Evolutionary conservation across 2,329 filamentous ascomycete species (phyloP).

Genomic region (Pezicula radicicola): DNA sequence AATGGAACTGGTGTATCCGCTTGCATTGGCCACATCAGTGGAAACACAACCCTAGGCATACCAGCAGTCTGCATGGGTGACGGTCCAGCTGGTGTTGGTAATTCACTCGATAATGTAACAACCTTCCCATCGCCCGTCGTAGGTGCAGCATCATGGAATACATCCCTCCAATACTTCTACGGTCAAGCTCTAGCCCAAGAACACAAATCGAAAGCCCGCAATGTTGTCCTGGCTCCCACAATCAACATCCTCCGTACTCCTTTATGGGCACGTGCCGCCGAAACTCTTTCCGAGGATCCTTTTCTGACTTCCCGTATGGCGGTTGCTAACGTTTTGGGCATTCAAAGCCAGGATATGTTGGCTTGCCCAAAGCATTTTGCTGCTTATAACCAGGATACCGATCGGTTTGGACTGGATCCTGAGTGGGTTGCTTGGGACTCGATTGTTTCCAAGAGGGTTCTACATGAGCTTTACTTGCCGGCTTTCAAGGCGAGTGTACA

Average conservation of each 20-base stretch:
- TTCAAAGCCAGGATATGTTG: slow-evolving; percentile 37
- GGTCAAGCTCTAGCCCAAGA: slow-evolving; percentile 64
- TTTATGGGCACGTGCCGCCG: slow-evolving; percentile 42
- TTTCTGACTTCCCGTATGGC: slow-evolving; percentile 39
- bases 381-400: slow-evolving; percentile 35
- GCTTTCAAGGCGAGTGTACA: slow-evolving; percentile 39
- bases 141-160: slow-evolving; percentile 61
- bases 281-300: slow-evolving; percentile 44
- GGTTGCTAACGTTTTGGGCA: slow-evolving; percentile 36
- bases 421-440: slow-evolving; percentile 28
- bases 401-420: slow-evolving; percentile 44
- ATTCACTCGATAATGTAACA: slow-evolving; percentile 11
- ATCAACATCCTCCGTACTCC: slow-evolving; percentile 43
- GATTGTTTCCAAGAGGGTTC: slow-evolving; percentile 29
- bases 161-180: slow-evolving; percentile 55
- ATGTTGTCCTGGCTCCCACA: slow-evolving; percentile 65
- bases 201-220: slow-evolving; percentile 62
- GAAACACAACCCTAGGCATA: slow-evolving; percentile 12
- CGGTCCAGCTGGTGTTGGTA: slow-evolving; percentile 22
- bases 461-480: slow-evolving; percentile 37
- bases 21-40: slow-evolving; percentile 8
- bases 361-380: slow-evolving; percentile 42
- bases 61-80: slow-evolving; percentile 24
- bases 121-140: slow-evolving; percentile 5
- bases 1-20: slow-evolving; percentile 7